Evolutionary conservation across 768 basidiomycete species (phyloP).

Genomic region (Hortiboletus campestris): DNA sequence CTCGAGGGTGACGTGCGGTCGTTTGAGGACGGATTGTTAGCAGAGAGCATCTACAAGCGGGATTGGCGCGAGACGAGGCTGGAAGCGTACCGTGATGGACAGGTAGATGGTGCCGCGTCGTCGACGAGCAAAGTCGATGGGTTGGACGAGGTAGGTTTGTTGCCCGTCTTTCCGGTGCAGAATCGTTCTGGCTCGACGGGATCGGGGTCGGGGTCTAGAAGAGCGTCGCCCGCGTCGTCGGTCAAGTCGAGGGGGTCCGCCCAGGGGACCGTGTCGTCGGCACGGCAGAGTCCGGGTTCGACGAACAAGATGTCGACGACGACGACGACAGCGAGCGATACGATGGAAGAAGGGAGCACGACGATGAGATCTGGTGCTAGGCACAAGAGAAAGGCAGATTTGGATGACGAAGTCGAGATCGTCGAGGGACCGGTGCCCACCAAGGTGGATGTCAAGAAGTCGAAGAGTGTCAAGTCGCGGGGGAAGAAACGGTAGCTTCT

Average conservation of each 20-base stretch:
- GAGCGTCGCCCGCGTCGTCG: conserved; percentile 50
- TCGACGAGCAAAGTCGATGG: conserved; percentile 21
- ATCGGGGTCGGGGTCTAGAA: conserved; percentile 32
- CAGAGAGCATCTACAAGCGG: conserved; percentile 64
- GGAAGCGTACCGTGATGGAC: conserved; percentile 15
- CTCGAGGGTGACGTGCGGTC: conserved; percentile 48
- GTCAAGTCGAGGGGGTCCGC: conserved; percentile 39
- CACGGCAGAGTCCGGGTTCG: conserved; percentile 50
- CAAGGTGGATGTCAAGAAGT: conserved; percentile 37
- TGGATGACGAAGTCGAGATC: conserved; percentile 58
- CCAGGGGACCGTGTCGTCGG: conserved; percentile 26
- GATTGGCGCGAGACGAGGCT: conserved; percentile 78
- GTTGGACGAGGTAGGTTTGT: conserved; percentile 28
- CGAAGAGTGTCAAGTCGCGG: conserved; percentile 34
- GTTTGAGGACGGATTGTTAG: conserved; percentile 63
- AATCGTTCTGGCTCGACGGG: conserved; percentile 13
- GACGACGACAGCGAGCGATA: conserved; percentile 38
- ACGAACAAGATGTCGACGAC: conserved; percentile 43
- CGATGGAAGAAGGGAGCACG: conserved; percentile 40
- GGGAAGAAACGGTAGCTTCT: conserved; percentile 40
- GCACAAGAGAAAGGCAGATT: conserved; percentile 52
- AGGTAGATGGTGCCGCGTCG: conserved; percentile 6
- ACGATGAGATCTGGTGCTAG: neutral
- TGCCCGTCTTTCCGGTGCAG: conserved; percentile 27
- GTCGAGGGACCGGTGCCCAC: conserved; percentile 45